Evolutionary conservation across 768 basidiomycete species (phyloP), one percentile per base, ranked within the genome.

Genomic region (Rhodocollybia butyracea): DNA sequence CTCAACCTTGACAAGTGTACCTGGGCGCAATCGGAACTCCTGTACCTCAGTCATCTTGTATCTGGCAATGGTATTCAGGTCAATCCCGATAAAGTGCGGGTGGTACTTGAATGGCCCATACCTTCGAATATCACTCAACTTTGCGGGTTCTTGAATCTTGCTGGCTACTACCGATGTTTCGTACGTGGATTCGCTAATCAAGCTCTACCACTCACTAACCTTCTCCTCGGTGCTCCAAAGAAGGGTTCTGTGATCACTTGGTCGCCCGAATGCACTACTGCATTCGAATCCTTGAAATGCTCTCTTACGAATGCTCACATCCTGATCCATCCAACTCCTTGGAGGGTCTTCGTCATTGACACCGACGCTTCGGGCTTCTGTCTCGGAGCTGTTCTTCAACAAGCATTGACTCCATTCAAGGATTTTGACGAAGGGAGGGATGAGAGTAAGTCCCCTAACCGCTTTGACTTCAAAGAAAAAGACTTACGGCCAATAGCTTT

Each of bases 1-100:
- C 13, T 57, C 1, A 68, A 68, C 42, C 57, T 63, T 0, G 62
- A 71, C 38, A 72, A 72, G 47, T 70, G 66, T 57, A 45, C 32
- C 1, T 70, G 68, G 32, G 47, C 63, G 8, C 5, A 3, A 2
- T 2, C 1, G 0, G 27, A 60, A 26, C 56, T 56, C 2, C 47
- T 65, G 8, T 66, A 61, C 19, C 56, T 71, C 0, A 64, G 70
- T 5, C 42, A 53, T 3, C 19, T 50, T 5, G 3, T 55, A 1
- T 42, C 39, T n/a, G 29, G 39, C 26, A 26, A 29, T 5, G 52
- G 39, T 5, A 45, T 54, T 8, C 41, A 29, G n/a, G 26, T 27
- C 5, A 42, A 42, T 34, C 30, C 40, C 3, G 52, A 31, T 3
- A 45, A 42, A 19, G 26, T 42, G 19, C 4, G 17, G 21, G 41